These are phyloP conservation scores for Dendrostoma leiphaemia DNA, from an alignment of 2,329 filamentous ascomycete species.

Conservation along the genomic window DNA sequence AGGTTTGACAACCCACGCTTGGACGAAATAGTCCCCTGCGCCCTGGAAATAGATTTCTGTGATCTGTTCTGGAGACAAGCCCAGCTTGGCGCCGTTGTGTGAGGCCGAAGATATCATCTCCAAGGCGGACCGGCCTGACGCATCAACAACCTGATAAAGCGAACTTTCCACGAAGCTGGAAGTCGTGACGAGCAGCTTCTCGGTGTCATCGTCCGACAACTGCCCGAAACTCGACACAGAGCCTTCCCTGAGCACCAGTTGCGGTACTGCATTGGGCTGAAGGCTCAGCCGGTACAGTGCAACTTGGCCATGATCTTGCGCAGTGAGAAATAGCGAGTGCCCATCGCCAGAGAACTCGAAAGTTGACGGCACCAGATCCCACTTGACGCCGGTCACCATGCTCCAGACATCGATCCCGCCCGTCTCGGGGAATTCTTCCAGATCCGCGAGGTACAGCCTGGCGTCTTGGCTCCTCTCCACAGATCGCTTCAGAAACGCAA, in stretches of 20 bases:
- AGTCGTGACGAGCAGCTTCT: conserved; percentile 34
- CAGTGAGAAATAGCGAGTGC: conserved; percentile 32
- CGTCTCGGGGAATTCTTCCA: conserved; percentile 20
- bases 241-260: conserved; percentile 25
- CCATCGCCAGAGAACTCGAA: conserved; percentile 35
- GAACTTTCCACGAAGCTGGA: conserved; percentile 37
- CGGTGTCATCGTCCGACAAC: conserved; percentile 22
- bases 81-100: conserved; percentile 30
- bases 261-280: conserved; percentile 25
- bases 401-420: conserved; percentile 28
- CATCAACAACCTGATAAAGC: conserved; percentile 35
- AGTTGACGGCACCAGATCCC: conserved; percentile 27
- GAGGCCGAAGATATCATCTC: conserved; percentile 30
- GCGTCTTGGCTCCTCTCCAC: conserved; percentile 24
- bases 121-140: conserved; percentile 20
- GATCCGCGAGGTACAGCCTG: conserved; percentile 31
- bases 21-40: conserved; percentile 32
- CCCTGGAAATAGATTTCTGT: conserved; percentile 41
- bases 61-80: conserved; percentile 34
- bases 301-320: conserved; percentile 31
- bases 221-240: conserved; percentile 28
- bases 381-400: conserved; percentile 26
- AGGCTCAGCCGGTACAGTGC: conserved; percentile 34
- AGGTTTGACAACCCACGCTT: conserved; percentile 39
- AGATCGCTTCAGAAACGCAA: conserved; percentile 33